phyloP scores from a whole-genome alignment of 495 filamentous ascomycete species.

The Pyronema omphalodes region DNA sequence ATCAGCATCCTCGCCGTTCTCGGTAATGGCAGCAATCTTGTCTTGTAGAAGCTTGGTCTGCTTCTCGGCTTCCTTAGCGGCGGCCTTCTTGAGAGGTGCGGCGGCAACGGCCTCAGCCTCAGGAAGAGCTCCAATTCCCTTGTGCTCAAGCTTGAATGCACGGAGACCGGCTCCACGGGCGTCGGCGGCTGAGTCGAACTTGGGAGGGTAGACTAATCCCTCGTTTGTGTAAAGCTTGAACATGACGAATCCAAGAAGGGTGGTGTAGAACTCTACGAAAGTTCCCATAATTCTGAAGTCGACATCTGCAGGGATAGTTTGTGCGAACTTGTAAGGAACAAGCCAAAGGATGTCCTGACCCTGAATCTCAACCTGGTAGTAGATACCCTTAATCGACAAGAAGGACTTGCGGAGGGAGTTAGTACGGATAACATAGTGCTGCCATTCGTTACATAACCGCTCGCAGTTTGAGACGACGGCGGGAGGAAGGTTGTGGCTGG shows the following conservation, averaged over 20 bases:
- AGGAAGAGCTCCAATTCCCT: slow-evolving; percentile 33
- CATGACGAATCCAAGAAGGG: slow-evolving; percentile 85
- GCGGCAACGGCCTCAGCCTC: background rate
- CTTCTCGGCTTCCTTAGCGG: slow-evolving; percentile 29
- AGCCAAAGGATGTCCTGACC: slow-evolving; percentile 97
- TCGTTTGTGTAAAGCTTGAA: slow-evolving; percentile 79
- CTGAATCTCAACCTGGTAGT: slow-evolving; percentile 95
- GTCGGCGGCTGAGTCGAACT: slow-evolving; percentile 72
- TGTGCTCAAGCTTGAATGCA: slow-evolving; percentile 76
- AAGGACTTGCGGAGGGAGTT: slow-evolving; percentile 87
- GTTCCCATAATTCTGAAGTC: slow-evolving; percentile 99
- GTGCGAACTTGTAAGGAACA: slow-evolving; percentile 92
- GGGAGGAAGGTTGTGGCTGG: slow-evolving; percentile 63
- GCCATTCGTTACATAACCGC: slow-evolving; percentile 76
- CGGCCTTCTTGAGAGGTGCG: slow-evolving; percentile 27
- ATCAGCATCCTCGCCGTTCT: slow-evolving; percentile 22
- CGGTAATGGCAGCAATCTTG: slow-evolving; percentile 27
- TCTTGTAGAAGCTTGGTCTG: slow-evolving; percentile 31
- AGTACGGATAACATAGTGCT: slow-evolving; percentile 87
- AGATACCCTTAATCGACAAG: slow-evolving; percentile 96
- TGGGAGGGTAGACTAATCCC: slow-evolving; percentile 84
- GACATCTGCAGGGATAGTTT: slow-evolving; percentile 74
- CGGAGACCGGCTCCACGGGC: slow-evolving; percentile 75
- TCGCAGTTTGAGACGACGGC: slow-evolving; percentile 91
- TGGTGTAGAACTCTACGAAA: slow-evolving; percentile 97